phyloP scores from a whole-genome alignment of 1,284 basidiomycete species.

The Trichosporon asahii region DNA sequence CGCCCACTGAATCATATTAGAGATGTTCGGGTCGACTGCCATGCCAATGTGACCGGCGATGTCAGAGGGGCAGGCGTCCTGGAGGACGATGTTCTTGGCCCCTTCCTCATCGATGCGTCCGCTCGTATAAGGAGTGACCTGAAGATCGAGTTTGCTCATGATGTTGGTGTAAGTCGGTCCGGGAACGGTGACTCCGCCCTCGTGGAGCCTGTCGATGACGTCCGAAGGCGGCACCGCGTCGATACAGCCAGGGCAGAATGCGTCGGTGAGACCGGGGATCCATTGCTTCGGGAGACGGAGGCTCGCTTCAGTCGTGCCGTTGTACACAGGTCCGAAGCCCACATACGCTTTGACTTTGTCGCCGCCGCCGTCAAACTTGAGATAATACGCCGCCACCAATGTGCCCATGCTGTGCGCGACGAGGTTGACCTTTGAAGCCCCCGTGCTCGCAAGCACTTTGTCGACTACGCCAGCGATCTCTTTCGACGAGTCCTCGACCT shows the following conservation, averaged over 20 bases:
- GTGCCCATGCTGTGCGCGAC: constrained; percentile 15
- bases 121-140: not conserved
- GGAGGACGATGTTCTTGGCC: not conserved
- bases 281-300: not conserved
- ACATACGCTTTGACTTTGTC: constrained; percentile 6
- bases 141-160: constrained; percentile 10
- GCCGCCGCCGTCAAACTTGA: constrained; percentile 19
- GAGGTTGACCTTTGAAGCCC: not conserved
- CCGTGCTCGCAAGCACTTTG: not conserved
- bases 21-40: constrained; percentile 15
- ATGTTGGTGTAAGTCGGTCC: constrained; percentile 16
- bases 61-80: not conserved
- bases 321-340: constrained; percentile 18
- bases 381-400: constrained; percentile 12
- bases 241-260: constrained; percentile 11
- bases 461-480: not conserved
- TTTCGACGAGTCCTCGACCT: not conserved
- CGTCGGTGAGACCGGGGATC: not conserved
- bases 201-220: constrained; percentile 11
- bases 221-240: constrained; percentile 11
- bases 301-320: not conserved
- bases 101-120: not conserved
- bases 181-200: constrained; percentile 13
- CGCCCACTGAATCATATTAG: constrained; percentile 2
- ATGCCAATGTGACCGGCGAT: constrained; percentile 11